These are phyloP conservation scores for Ascochyta lentis DNA, from an alignment of 2,329 filamentous ascomycete species.

Conservation along the genomic window DNA sequence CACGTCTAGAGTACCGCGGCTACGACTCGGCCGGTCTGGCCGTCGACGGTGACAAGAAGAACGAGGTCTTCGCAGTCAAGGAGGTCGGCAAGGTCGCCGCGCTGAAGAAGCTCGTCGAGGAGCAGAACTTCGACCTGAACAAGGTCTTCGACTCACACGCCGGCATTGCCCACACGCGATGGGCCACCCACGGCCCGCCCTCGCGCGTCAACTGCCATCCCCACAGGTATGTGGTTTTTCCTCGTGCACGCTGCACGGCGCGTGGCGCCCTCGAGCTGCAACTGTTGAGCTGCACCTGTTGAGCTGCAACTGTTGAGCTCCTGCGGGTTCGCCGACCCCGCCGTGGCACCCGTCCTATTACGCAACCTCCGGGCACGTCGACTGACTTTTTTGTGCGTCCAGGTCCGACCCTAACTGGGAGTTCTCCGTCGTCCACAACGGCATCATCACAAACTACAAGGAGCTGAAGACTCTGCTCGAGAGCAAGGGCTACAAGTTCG, in stretches of 20 bases:
- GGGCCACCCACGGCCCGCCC: constrained; percentile 96
- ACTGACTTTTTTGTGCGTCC: constrained; percentile 6
- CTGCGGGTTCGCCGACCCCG: constrained; percentile 12
- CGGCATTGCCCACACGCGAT: constrained; percentile 98
- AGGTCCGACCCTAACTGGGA: constrained; percentile 96
- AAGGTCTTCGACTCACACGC: constrained; percentile 98
- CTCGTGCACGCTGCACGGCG: constrained; percentile 31
- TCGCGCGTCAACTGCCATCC: constrained; percentile 97
- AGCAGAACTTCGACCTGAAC: constrained; percentile 80
- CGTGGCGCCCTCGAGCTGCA: constrained; percentile 11
- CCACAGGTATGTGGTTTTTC: constrained; percentile 77
- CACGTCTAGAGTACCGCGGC: constrained; percentile 95
- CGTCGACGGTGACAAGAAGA: constrained; percentile 97
- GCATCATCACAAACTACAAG: constrained; percentile 99
- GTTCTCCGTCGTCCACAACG: constrained; percentile 98
- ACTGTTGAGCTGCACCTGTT: constrained; percentile 7
- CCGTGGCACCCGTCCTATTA: constrained; percentile 12
- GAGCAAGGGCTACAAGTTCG: constrained; percentile 96
- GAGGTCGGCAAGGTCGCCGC: constrained; percentile 99
- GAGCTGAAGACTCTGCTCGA: constrained; percentile 92
- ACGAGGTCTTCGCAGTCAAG: constrained; percentile 96
- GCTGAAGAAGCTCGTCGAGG: constrained; percentile 89
- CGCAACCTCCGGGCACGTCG: constrained; percentile 2
- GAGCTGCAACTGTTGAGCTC: constrained; percentile 16
- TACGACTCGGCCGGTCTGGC: constrained; percentile 98